Evolutionary conservation across 2,329 filamentous ascomycete genomes (phyloP).

Genomic region (Verticillium dahliae): DNA sequence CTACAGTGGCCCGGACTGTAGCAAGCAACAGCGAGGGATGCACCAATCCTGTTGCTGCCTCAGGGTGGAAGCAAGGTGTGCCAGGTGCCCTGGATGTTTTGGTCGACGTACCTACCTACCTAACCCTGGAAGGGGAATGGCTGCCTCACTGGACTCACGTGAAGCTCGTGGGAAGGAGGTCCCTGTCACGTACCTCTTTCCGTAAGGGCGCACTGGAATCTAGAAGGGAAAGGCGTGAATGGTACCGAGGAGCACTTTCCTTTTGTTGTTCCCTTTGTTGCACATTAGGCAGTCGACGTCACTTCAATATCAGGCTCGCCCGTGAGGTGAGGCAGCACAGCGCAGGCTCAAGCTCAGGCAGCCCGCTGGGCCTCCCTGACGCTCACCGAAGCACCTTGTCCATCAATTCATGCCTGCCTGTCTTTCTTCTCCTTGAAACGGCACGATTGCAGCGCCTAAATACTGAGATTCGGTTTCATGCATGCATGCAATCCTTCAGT

Average conservation of each 20-base stretch:
- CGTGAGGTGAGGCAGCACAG: too few species aligned
- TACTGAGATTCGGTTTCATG: background rate
- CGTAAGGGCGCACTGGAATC: background rate
- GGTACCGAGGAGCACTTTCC: background rate
- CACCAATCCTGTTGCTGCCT: background rate
- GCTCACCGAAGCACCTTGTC: background rate
- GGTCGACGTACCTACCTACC: background rate
- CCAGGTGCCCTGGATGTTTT: background rate
- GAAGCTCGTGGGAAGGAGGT: background rate
- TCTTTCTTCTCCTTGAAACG: background rate
- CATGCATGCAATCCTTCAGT: background rate
- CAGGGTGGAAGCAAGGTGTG: background rate
- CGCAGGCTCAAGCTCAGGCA: background rate
- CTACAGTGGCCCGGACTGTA: background rate
- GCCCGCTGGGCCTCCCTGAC: background rate
- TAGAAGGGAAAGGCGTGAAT: background rate
- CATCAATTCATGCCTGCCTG: background rate
- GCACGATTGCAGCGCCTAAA: background rate
- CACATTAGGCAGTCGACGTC: background rate
- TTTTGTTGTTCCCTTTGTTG: background rate
- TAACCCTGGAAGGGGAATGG: conserved; percentile 1
- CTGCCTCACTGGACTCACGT: background rate
- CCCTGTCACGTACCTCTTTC: background rate
- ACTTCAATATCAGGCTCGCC: background rate
- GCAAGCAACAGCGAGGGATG: background rate